Conservation (phyloP, 306 rosid species). For the Trifolium subterraneum region DNA sequence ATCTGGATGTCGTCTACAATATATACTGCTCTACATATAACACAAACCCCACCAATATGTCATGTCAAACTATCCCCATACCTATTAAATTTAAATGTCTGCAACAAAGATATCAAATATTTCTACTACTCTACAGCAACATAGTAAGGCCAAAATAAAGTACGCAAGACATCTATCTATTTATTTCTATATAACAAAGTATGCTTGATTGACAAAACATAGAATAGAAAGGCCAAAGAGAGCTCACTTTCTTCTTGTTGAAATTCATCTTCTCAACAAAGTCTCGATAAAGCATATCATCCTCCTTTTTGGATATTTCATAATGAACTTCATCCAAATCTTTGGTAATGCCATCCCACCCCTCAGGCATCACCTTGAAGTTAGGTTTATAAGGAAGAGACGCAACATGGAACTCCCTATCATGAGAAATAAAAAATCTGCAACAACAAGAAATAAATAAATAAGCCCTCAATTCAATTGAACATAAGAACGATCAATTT, state of each 20-base stretch:
- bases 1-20: neutral
- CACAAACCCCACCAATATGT: conserved; percentile 19
- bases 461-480: neutral
- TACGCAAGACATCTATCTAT: neutral
- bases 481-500: neutral
- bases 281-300: conserved; percentile 84
- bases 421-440: conserved; percentile 88
- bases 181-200: neutral
- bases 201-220: conserved; percentile 12
- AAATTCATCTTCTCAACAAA: conserved; percentile 83
- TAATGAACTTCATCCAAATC: conserved; percentile 95
- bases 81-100: neutral
- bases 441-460: conserved; percentile 19
- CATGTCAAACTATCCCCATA: neutral
- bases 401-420: conserved; percentile 93
- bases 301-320: conserved; percentile 87
- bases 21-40: conserved; percentile 16
- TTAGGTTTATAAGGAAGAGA: conserved; percentile 95
- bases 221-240: neutral
- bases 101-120: neutral
- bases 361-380: conserved; percentile 98
- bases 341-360: conserved; percentile 94
- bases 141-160: conserved; percentile 13
- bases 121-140: conserved; percentile 1
- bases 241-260: conserved; percentile 92